Percentiles rank a stretch among this genome's conserved stretches.
Conservation (phyloP, 495 filamentous ascomycete genomes). For the Podospora tetraspora region DNA sequence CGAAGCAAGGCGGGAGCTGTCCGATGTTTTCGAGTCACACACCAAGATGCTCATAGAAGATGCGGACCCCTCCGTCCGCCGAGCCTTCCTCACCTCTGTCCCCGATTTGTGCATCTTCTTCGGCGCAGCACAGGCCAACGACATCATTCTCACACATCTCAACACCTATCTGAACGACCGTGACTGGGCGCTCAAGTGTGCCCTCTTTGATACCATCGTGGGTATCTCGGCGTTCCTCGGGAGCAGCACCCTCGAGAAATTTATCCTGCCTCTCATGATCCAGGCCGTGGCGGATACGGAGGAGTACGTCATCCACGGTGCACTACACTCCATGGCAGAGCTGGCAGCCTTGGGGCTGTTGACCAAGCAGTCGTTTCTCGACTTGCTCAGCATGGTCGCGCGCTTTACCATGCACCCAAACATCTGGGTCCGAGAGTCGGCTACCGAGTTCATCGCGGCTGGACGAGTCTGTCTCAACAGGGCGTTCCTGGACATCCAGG, state of each 20-base stretch:
- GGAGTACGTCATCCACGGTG: constrained; percentile 89
- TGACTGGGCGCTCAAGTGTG: constrained; percentile 94
- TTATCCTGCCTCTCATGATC: constrained; percentile 92
- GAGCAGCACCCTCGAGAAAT: constrained; percentile 82
- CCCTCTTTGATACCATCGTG: constrained; percentile 93
- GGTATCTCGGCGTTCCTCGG: constrained; percentile 90
- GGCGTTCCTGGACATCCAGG: constrained; percentile 77
- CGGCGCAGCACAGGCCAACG: constrained; percentile 79
- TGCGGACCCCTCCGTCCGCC: constrained; percentile 75
- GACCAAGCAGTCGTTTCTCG: constrained; percentile 77
- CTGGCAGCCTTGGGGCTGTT: constrained; percentile 86
- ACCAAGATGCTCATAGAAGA: constrained; percentile 89
- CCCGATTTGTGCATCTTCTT: constrained; percentile 93
- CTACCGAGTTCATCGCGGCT: constrained; percentile 73
- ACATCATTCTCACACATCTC: constrained; percentile 88
- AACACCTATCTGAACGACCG: constrained; percentile 97
- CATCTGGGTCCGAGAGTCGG: constrained; percentile 87
- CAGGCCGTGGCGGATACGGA: constrained; percentile 95
- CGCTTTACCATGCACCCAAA: constrained; percentile 92
- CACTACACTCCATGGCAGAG: constrained; percentile 79
- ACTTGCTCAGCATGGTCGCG: constrained; percentile 71
- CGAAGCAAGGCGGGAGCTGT: constrained; percentile 66
- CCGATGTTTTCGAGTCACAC: constrained; percentile 75
- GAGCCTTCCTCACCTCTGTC: constrained; percentile 91
- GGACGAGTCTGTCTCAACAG: constrained; percentile 70